Conservation (phyloP, 164 flowering plant species). For the Euptelea pleiosperma region DNA sequence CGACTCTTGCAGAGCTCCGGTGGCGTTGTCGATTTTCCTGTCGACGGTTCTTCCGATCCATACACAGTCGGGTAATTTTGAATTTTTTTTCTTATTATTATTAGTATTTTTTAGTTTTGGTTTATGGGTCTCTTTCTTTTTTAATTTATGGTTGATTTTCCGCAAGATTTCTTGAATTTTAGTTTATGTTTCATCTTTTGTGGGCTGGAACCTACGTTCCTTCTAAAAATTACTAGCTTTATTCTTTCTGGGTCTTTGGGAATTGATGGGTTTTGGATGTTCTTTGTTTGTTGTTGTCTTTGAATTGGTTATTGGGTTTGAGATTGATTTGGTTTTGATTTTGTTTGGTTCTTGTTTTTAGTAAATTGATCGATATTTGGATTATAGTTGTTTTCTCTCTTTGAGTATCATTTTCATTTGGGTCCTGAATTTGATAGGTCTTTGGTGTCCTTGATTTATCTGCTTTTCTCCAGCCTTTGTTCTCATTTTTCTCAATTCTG, state of each 20-base stretch:
- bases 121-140: background rate
- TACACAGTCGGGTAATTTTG: conserved; percentile 62
- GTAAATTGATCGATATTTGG: background rate
- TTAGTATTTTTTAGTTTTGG: background rate
- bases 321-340: background rate
- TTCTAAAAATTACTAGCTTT: too few species aligned
- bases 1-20: conserved; percentile 50
- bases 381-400: background rate
- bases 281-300: background rate
- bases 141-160: background rate
- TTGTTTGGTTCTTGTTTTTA: background rate
- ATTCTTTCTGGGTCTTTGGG: background rate
- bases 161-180: background rate
- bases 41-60: conserved; percentile 72
- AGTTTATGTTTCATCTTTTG: background rate
- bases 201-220: too few species aligned
- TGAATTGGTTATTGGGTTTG: background rate
- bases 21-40: conserved; percentile 79
- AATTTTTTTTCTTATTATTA: background rate
- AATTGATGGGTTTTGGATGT: background rate
- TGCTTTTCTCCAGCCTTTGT: background rate
- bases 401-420: background rate
- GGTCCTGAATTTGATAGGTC: background rate
- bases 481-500: background rate
- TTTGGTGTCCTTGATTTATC: background rate